Evolutionary conservation across 139 green algal species (phyloP).

Genomic region (Chlamydomonas sphaeroides): DNA sequence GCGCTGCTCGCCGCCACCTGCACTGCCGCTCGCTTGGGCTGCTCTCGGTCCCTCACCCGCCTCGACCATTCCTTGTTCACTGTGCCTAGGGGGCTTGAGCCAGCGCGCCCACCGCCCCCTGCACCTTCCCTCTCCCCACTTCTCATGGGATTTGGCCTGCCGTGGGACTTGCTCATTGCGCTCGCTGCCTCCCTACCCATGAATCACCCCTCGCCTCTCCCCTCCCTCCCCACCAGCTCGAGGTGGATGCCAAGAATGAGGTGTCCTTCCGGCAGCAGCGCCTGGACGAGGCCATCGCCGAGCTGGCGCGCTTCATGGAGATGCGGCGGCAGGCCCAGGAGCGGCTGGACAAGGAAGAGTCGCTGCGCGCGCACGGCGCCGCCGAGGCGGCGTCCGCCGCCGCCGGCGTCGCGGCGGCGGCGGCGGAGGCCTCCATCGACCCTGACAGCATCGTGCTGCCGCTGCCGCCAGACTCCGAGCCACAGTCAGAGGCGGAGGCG

Average conservation of each 20-base stretch:
- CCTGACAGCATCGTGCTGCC: background rate
- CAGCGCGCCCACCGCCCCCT: no score
- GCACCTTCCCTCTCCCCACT: no score
- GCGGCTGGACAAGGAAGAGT: background rate
- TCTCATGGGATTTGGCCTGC: no score
- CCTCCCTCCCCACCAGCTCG: conserved; percentile 28
- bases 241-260: background rate
- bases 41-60: no score
- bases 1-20: no score
- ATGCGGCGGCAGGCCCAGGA: background rate
- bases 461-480: background rate
- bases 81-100: no score
- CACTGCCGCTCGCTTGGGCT: no score
- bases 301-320: conserved; percentile 7
- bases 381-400: background rate
- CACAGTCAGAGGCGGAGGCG: background rate
- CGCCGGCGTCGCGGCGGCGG: background rate
- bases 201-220: no score
- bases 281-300: conserved; percentile 9
- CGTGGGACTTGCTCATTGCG: no score
- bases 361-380: background rate
- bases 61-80: no score
- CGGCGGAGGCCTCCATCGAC: background rate
- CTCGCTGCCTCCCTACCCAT: no score
- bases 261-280: background rate